Evolutionary conservation across 2,329 filamentous ascomycete species (phyloP), one percentile per base, ranked within the genome.

Genomic region (Sporothrix brunneoviolacea): DNA sequence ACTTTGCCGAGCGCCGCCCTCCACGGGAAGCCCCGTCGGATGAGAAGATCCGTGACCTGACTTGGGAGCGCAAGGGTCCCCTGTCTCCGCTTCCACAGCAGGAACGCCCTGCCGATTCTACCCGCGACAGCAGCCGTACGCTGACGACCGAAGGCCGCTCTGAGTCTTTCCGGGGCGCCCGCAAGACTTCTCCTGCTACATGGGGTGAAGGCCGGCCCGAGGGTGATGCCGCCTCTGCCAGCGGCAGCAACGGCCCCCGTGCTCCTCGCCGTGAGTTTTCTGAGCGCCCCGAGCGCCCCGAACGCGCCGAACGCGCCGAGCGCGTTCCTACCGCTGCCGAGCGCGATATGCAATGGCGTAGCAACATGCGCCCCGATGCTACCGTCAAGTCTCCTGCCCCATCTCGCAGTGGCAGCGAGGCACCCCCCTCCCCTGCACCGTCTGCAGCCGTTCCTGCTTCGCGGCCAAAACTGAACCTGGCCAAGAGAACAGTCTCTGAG

Each of bases 41-140:
- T 55, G 88, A 91, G 58, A 91, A 88, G 37, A 4, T 8, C 51
- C 83, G 88, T 52, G 88, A 94, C 65, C 86, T 93, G 58, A 79
- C 81, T 68, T 98, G 93, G 93, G 91, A 96, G 70, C 87, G 93
- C 61, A 93, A 88, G 65, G 93, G 93, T 12, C 93, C 93, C 33
- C 76, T 97, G 50, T 88, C 91, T 37, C 88, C 91, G 19, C 75
- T 71, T 58, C 74, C 74, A 46, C 77, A 72, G 53, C 58, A 70
- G 40, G 78, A 83, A 56, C 72, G 73, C 50, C 59, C 65, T 18
- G 44, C 13, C 32, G 65, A 69, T 21, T 70, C 68, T 44, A 73
- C 75, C 46, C 75, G 80, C 54, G 79, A 82, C 35, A 76, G 71
- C 54, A 77, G 76, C 64, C 75, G 74, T 28, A 67, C 76, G 35